Percentiles rank a stretch among this genome's conserved stretches.
These are phyloP conservation scores for Cynanchum wilfordii DNA, from an alignment of 257 asterid species.

Conservation along the genomic window DNA sequence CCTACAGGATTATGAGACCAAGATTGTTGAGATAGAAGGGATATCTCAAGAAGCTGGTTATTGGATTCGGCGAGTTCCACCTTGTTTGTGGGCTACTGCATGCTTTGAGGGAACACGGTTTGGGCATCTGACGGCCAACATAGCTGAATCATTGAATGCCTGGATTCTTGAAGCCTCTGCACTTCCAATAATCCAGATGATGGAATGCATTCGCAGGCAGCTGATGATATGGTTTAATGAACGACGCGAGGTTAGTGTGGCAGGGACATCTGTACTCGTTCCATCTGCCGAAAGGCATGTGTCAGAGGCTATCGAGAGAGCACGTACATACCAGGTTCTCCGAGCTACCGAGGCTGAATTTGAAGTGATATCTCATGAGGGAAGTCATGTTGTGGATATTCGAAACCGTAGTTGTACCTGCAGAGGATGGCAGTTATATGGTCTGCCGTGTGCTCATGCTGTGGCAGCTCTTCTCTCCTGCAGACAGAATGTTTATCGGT, in stretches of 20 bases:
- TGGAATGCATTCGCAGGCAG: constrained; percentile 66
- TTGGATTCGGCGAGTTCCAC: constrained; percentile 47
- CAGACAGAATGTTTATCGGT: constrained; percentile 64
- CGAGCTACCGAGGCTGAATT: constrained; percentile 55
- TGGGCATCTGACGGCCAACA: constrained; percentile 51
- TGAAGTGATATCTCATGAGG: constrained; percentile 60
- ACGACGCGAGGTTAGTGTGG: constrained; percentile 60
- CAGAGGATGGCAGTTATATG: constrained; percentile 58
- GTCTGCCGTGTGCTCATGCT: constrained; percentile 66
- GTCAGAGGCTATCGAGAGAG: constrained; percentile 54
- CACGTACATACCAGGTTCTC: constrained; percentile 46
- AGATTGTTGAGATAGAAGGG: constrained; percentile 43
- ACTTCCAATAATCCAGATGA: constrained; percentile 65
- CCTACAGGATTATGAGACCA: constrained; percentile 32
- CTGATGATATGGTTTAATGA: constrained; percentile 76
- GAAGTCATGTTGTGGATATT: constrained; percentile 44
- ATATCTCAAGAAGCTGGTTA: constrained; percentile 54
- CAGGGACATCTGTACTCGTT: constrained; percentile 53
- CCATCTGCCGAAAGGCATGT: constrained; percentile 58
- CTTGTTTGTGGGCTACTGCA: constrained; percentile 58
- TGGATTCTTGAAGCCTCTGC: constrained; percentile 66
- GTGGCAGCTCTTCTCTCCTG: constrained; percentile 66
- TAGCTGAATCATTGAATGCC: constrained; percentile 38
- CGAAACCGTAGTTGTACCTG: constrained; percentile 46
- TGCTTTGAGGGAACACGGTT: constrained; percentile 53